Conservation (phyloP, 106 monocot species). For the Acanthochlamys bracteata region DNA sequence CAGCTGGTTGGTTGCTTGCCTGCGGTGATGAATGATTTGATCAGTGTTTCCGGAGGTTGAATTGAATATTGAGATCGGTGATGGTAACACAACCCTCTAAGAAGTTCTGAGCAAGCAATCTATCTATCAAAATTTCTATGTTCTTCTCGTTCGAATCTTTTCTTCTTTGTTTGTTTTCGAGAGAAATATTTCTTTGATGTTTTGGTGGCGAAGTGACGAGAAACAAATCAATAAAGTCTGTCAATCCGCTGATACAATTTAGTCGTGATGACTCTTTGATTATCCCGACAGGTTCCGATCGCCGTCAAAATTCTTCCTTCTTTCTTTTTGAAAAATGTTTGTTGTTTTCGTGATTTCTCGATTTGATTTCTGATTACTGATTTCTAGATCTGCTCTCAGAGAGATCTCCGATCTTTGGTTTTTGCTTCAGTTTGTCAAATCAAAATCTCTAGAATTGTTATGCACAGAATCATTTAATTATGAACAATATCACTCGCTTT, state of each 20-base stretch:
- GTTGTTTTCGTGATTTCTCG: neutral
- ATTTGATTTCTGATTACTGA: neutral
- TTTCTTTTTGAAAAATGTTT: neutral
- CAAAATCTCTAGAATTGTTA: too few relatives aligned
- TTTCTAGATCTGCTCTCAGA: too few relatives aligned
- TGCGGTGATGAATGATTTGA: too few relatives aligned
- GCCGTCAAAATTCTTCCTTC: neutral
- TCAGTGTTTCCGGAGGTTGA: slow-evolving; percentile 1
- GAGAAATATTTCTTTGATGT: neutral
- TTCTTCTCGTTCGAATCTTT: neutral
- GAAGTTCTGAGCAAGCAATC: slow-evolving; percentile 10
- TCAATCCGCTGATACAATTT: slow-evolving; percentile 11
- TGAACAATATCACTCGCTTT: too few relatives aligned
- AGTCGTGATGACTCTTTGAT: slow-evolving; percentile 2
- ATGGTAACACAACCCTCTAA: slow-evolving; percentile 13
- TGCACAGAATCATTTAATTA: too few relatives aligned
- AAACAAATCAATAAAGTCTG: slow-evolving; percentile 9
- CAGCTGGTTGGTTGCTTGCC: too few relatives aligned
- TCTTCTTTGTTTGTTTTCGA: neutral
- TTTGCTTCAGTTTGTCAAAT: too few relatives aligned
- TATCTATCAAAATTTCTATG: neutral
- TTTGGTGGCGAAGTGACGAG: slow-evolving; percentile 11
- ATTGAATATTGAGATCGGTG: neutral
- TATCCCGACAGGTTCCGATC: slow-evolving; percentile 21
- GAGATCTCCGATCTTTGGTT: too few relatives aligned